Evolutionary conservation across 441 rosid genomes (phyloP).

Genomic region (Populus hybrid): DNA sequence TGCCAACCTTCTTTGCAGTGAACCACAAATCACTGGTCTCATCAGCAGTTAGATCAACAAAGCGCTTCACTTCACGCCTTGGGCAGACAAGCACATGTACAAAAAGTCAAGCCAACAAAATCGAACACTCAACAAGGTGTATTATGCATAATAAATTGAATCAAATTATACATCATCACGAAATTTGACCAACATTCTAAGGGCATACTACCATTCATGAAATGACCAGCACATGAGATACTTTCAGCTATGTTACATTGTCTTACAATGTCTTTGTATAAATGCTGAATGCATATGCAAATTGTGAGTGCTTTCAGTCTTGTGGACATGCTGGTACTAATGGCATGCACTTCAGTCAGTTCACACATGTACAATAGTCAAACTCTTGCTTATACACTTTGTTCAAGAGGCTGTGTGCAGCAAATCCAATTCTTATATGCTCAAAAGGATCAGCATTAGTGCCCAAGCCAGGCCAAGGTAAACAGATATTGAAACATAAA

Average conservation of each 20-base stretch:
- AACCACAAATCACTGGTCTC: constrained; percentile 84
- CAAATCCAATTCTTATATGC: background rate
- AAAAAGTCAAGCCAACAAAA: constrained; percentile 52
- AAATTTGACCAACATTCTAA: background rate
- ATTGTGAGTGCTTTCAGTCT: background rate
- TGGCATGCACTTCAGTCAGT: no score
- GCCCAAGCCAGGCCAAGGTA: background rate
- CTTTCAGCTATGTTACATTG: background rate
- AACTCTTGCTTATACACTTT: background rate
- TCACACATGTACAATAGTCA: background rate
- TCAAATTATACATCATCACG: background rate
- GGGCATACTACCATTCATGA: background rate
- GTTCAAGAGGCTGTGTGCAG: background rate
- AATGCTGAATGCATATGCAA: background rate
- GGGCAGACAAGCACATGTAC: constrained; percentile 93
- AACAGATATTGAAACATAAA: background rate
- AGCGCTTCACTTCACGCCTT: constrained; percentile 77
- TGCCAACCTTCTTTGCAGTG: constrained; percentile 71
- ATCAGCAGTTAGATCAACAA: constrained; percentile 78
- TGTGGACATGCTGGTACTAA: background rate
- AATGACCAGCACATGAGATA: background rate
- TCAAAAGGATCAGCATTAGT: background rate
- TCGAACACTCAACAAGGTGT: constrained; percentile 3
- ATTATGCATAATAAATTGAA: background rate
- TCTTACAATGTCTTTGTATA: background rate